phyloP scores from a whole-genome alignment of 305 asterid genomes.

The Nicotiana rustica region DNA sequence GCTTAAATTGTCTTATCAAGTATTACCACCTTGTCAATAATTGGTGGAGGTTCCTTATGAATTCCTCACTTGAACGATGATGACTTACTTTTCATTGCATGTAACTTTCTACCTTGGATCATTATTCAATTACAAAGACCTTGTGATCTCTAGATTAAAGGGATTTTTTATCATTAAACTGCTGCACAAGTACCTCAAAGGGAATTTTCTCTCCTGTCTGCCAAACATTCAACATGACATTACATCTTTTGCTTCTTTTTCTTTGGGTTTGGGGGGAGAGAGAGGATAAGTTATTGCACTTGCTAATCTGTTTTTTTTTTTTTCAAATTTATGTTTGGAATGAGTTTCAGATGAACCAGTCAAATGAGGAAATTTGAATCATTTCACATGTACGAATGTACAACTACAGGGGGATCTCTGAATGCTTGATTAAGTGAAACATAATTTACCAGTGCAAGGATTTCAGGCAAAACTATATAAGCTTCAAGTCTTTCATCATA shows the following conservation, averaged over 20 bases:
- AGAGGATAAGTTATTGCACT: neutral
- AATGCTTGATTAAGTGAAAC: constrained; percentile 5
- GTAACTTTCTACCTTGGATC: neutral
- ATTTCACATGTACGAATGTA: neutral
- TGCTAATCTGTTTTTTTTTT: neutral
- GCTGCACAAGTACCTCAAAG: neutral
- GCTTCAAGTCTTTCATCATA: constrained; percentile 11
- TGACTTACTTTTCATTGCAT: constrained; percentile 18
- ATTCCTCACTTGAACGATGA: neutral
- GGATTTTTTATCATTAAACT: neutral
- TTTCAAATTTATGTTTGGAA: neutral
- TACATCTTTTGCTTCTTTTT: neutral
- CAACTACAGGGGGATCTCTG: neutral
- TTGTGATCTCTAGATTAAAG: constrained; percentile 12
- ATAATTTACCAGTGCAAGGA: neutral
- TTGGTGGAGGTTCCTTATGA: constrained; percentile 14
- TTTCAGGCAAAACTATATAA: neutral
- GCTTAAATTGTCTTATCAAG: neutral
- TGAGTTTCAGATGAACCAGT: neutral
- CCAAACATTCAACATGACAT: neutral
- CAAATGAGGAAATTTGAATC: constrained; percentile 5
- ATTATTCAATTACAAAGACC: constrained; percentile 18
- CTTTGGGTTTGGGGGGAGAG: neutral
- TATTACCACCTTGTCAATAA: neutral
- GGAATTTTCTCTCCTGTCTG: neutral